Evolutionary conservation across 2,329 filamentous ascomycete species (phyloP), one percentile per base, ranked within the genome.

Genomic region (Colletotrichum tamarilloi): DNA sequence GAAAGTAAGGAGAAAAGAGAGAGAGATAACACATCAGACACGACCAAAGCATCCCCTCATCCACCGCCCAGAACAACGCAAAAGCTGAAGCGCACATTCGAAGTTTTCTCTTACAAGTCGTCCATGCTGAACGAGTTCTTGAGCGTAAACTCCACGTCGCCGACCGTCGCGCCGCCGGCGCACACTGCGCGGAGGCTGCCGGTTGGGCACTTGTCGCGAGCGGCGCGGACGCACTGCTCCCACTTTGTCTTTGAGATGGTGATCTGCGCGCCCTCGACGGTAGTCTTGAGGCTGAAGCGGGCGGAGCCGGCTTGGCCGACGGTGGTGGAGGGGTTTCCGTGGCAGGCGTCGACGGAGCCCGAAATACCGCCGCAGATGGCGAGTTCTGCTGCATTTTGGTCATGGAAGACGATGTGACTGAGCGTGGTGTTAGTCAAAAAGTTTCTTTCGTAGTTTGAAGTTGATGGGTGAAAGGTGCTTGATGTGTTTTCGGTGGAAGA

Each of bases 211-310:
- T 84, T 83, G 71, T 86, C 84, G 68, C 85, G 79, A 62, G 88
- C 88, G 19, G 88, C 88, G 53, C 86, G 83, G 64, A 90, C 84
- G 77, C 88, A 90, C 63, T 84, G 82, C 79, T 89, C 86, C 87
- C 88, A 89, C 28, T 84, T 81, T 24, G 83, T 83, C 80, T 89
- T 89, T 59, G 83, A 84, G 73, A 90, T 83, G 80, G 86, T 87
- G 79, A 90, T 89, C 84, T 87, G 26, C 32, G 85, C 83, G 11
- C 86, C 87, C 1, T 77, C 68, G 2, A 80, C 80, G 19, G 82
- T 81, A 1, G 85, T 82, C 30, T 80, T 82, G 19, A 90, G 82
- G 3, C 78, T 81, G 79, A 90, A 89, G 72, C 83, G 78, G 8
- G 86, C 87, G 11, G 83, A 87, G 11, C 87, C 87, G 7, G 82